A percentile compares a stretch with the other conserved stretches of the same genome.
Evolutionary conservation across 2,329 filamentous ascomycete genomes (phyloP).

Genomic region (Lasiodiplodia sp.): DNA sequence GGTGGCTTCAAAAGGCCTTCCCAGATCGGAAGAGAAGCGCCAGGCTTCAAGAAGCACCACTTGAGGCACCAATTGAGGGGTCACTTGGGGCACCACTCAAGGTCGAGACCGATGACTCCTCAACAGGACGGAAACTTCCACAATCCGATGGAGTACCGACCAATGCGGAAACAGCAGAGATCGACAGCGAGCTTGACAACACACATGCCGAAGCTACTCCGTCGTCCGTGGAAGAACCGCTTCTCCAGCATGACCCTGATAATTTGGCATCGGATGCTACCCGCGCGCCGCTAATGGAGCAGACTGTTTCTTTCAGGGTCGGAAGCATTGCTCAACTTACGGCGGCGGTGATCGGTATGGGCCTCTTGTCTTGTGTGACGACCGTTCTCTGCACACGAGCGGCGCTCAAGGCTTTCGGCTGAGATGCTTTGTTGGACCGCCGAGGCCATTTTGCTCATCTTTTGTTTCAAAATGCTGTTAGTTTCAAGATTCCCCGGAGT

Average conservation of each 20-base stretch:
- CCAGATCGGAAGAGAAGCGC: not conserved
- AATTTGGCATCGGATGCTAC: not conserved
- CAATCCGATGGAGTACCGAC: not conserved
- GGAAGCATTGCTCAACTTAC: conserved; percentile 5
- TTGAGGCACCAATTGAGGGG: not conserved
- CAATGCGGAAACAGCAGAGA: not conserved
- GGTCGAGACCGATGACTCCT: not conserved
- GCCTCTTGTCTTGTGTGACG: not conserved
- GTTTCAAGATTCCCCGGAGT: not conserved
- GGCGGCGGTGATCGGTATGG: not conserved
- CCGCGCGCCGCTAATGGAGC: not conserved
- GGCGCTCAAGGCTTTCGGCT: not conserved
- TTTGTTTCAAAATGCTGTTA: not conserved
- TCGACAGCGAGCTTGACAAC: not conserved
- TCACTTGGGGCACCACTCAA: not conserved
- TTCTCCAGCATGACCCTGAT: not conserved
- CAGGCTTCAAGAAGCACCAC: not conserved
- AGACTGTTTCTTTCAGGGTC: not conserved
- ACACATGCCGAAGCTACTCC: not conserved
- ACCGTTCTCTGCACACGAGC: not conserved
- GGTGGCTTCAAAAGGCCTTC: not conserved
- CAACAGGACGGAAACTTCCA: not conserved
- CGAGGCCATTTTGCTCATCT: not conserved
- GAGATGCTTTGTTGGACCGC: not conserved
- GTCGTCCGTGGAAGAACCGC: not conserved